Evolutionary conservation across 2,329 filamentous ascomycete genomes (phyloP).

Genomic region (Cladophialophora immunda): DNA sequence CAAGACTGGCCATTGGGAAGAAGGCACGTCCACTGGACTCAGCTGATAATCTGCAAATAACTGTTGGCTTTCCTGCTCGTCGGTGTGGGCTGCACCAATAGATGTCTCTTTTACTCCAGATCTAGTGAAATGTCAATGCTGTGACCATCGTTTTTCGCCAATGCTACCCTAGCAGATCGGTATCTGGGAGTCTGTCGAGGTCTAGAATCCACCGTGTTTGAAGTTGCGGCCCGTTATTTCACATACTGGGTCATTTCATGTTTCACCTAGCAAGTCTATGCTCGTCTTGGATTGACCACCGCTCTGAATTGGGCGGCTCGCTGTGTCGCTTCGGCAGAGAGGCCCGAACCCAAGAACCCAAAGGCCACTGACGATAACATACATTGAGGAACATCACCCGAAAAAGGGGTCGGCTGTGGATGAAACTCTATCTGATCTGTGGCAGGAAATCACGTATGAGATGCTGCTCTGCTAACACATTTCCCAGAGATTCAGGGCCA

Average conservation of each 20-base stretch:
- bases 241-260: neutral
- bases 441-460: neutral
- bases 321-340: neutral
- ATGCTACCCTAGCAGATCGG: neutral
- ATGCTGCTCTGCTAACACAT: neutral
- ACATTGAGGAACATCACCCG: neutral
- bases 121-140: neutral
- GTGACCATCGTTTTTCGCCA: neutral
- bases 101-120: neutral
- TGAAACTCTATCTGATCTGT: conserved; percentile 1
- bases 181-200: neutral
- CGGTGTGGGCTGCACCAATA: neutral
- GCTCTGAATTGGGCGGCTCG: neutral
- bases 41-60: neutral
- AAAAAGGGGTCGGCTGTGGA: neutral
- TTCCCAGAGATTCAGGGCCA: neutral
- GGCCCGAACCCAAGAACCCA: neutral
- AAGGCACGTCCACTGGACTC: neutral
- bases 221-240: neutral
- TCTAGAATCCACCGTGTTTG: neutral
- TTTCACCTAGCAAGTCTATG: neutral
- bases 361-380: neutral
- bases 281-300: neutral
- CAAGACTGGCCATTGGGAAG: neutral
- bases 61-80: neutral